Conservation (phyloP, 2,329 filamentous ascomycete genomes). For the Penicillium nordicum region DNA sequence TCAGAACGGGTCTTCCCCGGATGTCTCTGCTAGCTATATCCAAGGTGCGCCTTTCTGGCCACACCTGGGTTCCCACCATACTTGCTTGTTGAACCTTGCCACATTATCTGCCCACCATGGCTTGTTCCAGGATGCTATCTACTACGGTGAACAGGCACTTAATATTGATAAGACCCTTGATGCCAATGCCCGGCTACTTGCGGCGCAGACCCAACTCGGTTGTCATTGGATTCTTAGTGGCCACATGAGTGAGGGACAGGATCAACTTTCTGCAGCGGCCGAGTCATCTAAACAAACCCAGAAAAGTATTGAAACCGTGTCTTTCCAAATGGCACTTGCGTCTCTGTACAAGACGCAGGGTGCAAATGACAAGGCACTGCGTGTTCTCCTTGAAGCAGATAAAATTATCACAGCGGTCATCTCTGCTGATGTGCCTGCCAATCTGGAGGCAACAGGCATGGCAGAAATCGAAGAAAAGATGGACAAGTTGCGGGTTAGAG, state of each 20-base stretch:
- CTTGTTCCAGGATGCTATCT: constrained; percentile 81
- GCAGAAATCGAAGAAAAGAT: constrained; percentile 43
- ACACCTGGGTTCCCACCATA: constrained; percentile 69
- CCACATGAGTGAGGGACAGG: constrained; percentile 50
- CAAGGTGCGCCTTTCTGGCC: constrained; percentile 73
- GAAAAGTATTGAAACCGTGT: constrained; percentile 54
- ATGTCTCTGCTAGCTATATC: constrained; percentile 45
- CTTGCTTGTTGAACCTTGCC: constrained; percentile 69
- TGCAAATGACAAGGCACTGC: constrained; percentile 48
- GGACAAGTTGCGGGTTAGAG: constrained; percentile 39
- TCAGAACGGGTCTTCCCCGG: constrained; percentile 30
- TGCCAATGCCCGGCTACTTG: constrained; percentile 54
- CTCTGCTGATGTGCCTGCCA: constrained; percentile 28
- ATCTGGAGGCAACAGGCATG: constrained; percentile 30
- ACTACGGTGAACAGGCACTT: constrained; percentile 79
- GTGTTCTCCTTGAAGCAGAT: constrained; percentile 49
- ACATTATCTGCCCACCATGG: constrained; percentile 78
- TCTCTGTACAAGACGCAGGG: constrained; percentile 48
- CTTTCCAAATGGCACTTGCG: constrained; percentile 44
- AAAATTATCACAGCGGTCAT: constrained; percentile 44
- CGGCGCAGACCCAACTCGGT: constrained; percentile 47
- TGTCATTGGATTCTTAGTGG: constrained; percentile 51
- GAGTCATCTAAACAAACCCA: constrained; percentile 50
- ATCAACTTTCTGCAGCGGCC: constrained; percentile 57
- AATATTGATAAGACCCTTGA: constrained; percentile 69